Base-by-base conservation (phyloP, 768 basidiomycete species). In the Mycena indigotica region DNA sequence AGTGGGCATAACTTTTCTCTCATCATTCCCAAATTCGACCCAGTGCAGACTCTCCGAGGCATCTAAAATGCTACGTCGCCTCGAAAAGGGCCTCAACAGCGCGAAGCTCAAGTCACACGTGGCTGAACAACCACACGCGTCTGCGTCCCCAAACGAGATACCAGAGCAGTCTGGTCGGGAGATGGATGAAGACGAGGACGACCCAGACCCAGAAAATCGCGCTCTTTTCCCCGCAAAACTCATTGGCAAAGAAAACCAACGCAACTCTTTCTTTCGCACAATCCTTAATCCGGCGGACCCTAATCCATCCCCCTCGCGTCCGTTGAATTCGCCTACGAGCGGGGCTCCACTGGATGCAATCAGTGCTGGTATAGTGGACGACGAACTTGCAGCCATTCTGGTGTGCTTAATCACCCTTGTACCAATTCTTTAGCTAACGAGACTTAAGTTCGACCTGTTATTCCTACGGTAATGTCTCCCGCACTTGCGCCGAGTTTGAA, bases 1-100 rank as follows among this genome's bases (percentile, higher is more conserved):
- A 93, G 92, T 93, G 70, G 24, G 78, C 72, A 50, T 52, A 25
- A 35, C 57, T 57, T 54, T 56, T 59, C 58, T 49, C 30, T 55
- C 39, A 30, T 32, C 49, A 28, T 23, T 28, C 52, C 45, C 32
- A 40, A 59, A 17, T 59, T 66, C 48, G 50, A 66, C 32, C 44
- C 44, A 52, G 58, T 46, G 63, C 62, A 93, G 91, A 72, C 76
- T 94, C 40, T 93, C 91, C 32, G 92, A 93, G 69, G 90, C 90
- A 45, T 93, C 92, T 35, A 93, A 93, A 70, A 90, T 92, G 88
- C 85, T 93, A 52, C 85, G 91, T 52, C 84, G 90, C 48, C 78
- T 94, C 40, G 92, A 93, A 75, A 93, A 92, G 69, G 89, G 88
- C 53, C 80, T 91, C 61, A 89, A 86, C 70, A 84, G 75, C 32